Evolutionary conservation across 2,329 filamentous ascomycete species (phyloP), one percentile per base, ranked within the genome.

Genomic region (Monilinia aucupariae): DNA sequence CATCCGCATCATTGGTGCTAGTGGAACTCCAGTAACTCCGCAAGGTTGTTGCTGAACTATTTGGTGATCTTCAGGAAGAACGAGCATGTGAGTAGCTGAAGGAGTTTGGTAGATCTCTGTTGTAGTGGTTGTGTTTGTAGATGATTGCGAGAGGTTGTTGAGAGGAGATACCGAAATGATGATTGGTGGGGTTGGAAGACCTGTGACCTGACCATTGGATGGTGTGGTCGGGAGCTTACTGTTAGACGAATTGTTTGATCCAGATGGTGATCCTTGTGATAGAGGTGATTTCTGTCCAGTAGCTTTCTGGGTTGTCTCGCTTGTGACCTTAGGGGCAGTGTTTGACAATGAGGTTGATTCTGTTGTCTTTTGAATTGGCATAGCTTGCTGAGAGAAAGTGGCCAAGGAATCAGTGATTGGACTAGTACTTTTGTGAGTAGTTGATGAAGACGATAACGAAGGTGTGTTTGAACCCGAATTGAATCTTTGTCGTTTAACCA

Each of bases 331-430:
- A 34, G 9, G 48, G 25, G 37, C 17, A 32, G 27, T 13, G 49
- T 43, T 45, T 25, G 15, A 45, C 8, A 20, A 9, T 6, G 48
- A 25, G 20, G 9, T 53, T 53, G 39, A 6, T 12, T 34, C 34
- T 54, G 58, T 10, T 34, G 20, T 43, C 30, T 51, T 53, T 30
- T 4, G 25, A 25, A 15, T 43, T 25, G 58, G 27, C 37, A 51
- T 53, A 27, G 17, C 22, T 22, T 61, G 58, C 25, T 54, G 58
- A 34, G 34, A 43, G 39, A 53, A 53, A 53, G 39, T 10, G 48
- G 34, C n/a, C 27, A 32, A 32, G 48, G 48, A 45, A 8, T 43
- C 41, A 25, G 30, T 58, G 13, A 58, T 47, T 47, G 54, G 54
- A 47, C 54, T 58, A n/a, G 13, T 20, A 25, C 5, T 30, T 20